Evolutionary conservation across 2,329 filamentous ascomycete genomes (phyloP).

Genomic region (Trichophyton schoenleinii): DNA sequence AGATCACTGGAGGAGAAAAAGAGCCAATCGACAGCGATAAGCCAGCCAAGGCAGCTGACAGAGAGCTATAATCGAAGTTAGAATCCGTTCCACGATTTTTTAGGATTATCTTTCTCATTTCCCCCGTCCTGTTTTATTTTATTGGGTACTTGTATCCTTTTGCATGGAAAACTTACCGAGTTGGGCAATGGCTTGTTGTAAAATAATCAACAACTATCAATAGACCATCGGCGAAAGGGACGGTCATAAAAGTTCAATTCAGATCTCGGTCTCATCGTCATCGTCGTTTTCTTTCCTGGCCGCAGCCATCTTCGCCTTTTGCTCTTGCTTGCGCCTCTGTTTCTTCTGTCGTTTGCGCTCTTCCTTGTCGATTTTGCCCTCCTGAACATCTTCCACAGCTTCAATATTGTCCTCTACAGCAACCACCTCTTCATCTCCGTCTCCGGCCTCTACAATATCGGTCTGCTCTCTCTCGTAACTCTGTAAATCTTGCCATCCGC

Average conservation of each 20-base stretch:
- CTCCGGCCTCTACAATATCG: conserved; percentile 16
- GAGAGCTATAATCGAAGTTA: conserved; percentile 51
- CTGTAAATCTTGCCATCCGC: conserved; percentile 18
- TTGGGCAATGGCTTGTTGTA: conserved; percentile 1
- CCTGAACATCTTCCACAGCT: conserved; percentile 24
- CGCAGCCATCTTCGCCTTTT: conserved; percentile 26
- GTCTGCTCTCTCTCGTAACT: conserved; percentile 28
- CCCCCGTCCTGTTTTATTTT: no score
- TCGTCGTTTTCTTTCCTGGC: conserved; percentile 8
- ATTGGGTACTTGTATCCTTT: background rate
- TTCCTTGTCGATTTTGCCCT: conserved; percentile 36
- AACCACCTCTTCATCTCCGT: conserved; percentile 16
- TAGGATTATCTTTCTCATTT: background rate
- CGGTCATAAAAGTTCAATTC: background rate
- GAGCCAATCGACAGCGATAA: conserved; percentile 44
- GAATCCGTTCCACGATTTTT: background rate
- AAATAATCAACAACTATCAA: background rate
- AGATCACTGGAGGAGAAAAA: conserved; percentile 29
- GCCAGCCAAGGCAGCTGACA: conserved; percentile 58
- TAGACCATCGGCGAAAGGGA: background rate
- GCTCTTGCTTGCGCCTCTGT: conserved; percentile 37
- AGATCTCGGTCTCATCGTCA: conserved; percentile 1
- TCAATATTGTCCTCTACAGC: conserved; percentile 30
- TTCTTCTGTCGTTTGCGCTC: conserved; percentile 46
- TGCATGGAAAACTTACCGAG: background rate